phyloP scores from a whole-genome alignment of 2,329 filamentous ascomycete species.

The Fusarium sp. region DNA sequence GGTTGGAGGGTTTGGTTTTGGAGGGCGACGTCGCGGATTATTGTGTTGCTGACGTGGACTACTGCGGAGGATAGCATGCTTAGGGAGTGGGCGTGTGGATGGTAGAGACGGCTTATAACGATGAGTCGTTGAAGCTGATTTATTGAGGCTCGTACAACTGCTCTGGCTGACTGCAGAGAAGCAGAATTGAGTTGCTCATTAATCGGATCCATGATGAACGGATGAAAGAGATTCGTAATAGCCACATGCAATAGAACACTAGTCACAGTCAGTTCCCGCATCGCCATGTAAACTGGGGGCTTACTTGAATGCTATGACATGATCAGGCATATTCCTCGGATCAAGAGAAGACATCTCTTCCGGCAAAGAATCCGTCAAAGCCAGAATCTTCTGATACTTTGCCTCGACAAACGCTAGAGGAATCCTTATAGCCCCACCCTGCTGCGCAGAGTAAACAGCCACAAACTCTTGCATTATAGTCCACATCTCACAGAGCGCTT shows the following conservation, averaged over 20 bases:
- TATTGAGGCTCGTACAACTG: constrained; percentile 2
- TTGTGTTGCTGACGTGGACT: constrained; percentile 25
- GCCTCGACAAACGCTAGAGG: constrained; percentile 21
- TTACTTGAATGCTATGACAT: constrained; percentile 23
- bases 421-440: not conserved
- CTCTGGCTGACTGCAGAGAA: not conserved
- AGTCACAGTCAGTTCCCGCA: not conserved
- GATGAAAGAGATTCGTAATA: constrained; percentile 7
- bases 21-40: constrained; percentile 12
- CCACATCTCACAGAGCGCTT: constrained; percentile 31
- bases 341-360: constrained; percentile 1
- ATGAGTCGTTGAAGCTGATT: constrained; percentile 20
- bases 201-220: constrained; percentile 16
- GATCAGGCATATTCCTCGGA: constrained; percentile 6
- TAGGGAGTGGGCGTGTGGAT: constrained; percentile 2
- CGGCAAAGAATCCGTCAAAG: constrained; percentile 17
- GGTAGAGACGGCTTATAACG: constrained; percentile 17
- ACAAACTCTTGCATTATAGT: constrained; percentile 33
- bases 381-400: constrained; percentile 22
- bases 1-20: constrained; percentile 2
- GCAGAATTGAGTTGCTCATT: not conserved
- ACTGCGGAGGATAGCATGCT: constrained; percentile 17
- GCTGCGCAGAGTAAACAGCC: constrained; percentile 25
- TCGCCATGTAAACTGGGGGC: fast-evolving
- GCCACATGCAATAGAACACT: constrained; percentile 16